Evolutionary conservation across 352 stramenopile species (phyloP).

Genomic region (Plasmopara viticola): DNA sequence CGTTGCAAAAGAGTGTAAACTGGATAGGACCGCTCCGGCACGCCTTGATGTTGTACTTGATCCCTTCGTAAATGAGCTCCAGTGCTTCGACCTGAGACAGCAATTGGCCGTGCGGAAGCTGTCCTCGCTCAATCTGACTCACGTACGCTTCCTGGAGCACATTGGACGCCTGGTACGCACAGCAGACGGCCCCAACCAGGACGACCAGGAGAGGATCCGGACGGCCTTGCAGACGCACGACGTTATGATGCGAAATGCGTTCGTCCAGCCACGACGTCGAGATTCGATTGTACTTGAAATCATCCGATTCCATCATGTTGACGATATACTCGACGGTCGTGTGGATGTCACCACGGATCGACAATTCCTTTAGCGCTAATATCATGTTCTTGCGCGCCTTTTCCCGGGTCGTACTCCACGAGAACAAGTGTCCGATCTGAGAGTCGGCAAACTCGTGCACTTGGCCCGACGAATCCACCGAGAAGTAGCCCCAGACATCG

Average conservation of each 20-base stretch:
- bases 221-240: conserved; percentile 78
- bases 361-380: conserved; percentile 97
- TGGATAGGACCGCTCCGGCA: conserved; percentile 86
- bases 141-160: conserved; percentile 72
- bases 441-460: conserved; percentile 99
- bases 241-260: conserved; percentile 92
- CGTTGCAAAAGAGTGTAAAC: conserved; percentile 89
- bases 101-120: conserved; percentile 88
- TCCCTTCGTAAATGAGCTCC: conserved; percentile 97
- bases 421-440: conserved; percentile 99
- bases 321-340: conserved; percentile 99
- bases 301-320: conserved; percentile 97
- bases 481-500: conserved; percentile 99
- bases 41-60: conserved; percentile 97
- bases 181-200: conserved; percentile 84
- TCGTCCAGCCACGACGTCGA: conserved; percentile 98
- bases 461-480: conserved; percentile 96
- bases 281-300: conserved; percentile 99
- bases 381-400: conserved; percentile 98
- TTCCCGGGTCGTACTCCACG: conserved; percentile 92
- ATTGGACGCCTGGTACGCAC: conserved; percentile 75
- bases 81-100: conserved; percentile 83
- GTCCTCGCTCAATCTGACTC: conserved; percentile 80
- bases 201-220: conserved; percentile 84
- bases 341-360: conserved; percentile 99